Conservation (phyloP, 176 grass and related monocot species). For the Typha latifolia region DNA sequence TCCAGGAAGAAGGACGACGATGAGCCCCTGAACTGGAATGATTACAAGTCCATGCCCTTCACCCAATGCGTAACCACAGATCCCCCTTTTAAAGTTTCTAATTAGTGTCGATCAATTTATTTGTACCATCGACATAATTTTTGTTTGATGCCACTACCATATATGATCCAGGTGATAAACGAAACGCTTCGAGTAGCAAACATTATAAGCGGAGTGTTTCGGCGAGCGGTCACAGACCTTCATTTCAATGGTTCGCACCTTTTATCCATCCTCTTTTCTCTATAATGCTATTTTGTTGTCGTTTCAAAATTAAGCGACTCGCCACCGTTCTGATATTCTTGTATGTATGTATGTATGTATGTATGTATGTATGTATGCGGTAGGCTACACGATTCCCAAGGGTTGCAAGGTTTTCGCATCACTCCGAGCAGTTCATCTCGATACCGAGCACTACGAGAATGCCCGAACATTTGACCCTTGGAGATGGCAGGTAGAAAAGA, state of each 20-base stretch:
- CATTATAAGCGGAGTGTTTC: conserved; percentile 88
- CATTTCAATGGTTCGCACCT: conserved; percentile 64
- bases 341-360: too few species aligned
- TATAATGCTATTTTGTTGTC: background rate
- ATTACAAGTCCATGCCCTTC: conserved; percentile 99
- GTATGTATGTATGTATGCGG: background rate
- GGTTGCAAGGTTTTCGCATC: conserved; percentile 93
- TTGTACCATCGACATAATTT: background rate
- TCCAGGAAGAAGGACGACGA: conserved; percentile 29
- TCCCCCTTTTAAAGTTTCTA: background rate
- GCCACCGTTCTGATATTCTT: background rate
- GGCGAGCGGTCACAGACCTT: conserved; percentile 75
- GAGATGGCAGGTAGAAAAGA: conserved; percentile 62
- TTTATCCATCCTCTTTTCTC: background rate
- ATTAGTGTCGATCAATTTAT: too few species aligned
- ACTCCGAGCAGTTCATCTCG: conserved; percentile 87
- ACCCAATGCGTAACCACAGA: conserved; percentile 72
- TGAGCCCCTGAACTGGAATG: conserved; percentile 46
- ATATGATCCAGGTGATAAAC: conserved; percentile 65
- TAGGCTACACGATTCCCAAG: conserved; percentile 86
- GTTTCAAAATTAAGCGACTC: background rate
- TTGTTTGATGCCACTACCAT: background rate
- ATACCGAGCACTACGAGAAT: conserved; percentile 60
- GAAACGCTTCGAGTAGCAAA: conserved; percentile 96
- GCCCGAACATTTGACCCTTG: conserved; percentile 79